Percentiles rank a stretch among this genome's conserved stretches.
phyloP scores from a whole-genome alignment of 2,329 filamentous ascomycete species.

The Monilinia polystroma region DNA sequence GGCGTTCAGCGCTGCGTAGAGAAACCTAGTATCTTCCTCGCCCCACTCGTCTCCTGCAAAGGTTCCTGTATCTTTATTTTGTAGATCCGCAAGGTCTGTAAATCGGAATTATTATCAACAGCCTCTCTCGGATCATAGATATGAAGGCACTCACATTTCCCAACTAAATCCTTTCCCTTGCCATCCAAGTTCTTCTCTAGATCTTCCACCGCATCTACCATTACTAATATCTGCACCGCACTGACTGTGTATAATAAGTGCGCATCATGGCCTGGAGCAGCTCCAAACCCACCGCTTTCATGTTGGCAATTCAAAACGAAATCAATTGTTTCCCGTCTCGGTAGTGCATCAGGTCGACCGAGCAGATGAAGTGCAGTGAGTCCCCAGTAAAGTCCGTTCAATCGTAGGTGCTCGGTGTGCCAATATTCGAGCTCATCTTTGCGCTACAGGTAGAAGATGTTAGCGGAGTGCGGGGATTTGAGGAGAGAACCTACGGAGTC shows the following conservation, averaged over 20 bases:
- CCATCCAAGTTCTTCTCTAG: constrained; percentile 61
- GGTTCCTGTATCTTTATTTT: constrained; percentile 77
- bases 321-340: constrained; percentile 76
- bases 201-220: constrained; percentile 79
- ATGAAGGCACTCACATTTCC: constrained; percentile 66
- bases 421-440: constrained; percentile 97
- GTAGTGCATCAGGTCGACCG: constrained; percentile 74
- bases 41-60: constrained; percentile 97
- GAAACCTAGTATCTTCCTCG: constrained; percentile 90
- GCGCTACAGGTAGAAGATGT: constrained; percentile 52
- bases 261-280: constrained; percentile 89
- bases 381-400: constrained; percentile 97
- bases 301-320: constrained; percentile 96
- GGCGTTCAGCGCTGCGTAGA: constrained; percentile 87
- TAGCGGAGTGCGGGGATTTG: constrained; percentile 28
- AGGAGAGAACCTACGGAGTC: constrained; percentile 64
- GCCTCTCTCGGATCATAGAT: constrained; percentile 22
- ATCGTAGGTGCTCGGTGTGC: constrained; percentile 92
- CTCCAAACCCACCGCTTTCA: constrained; percentile 85
- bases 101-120: constrained; percentile 17
- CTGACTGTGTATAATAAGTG: constrained; percentile 97
- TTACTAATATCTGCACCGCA: constrained; percentile 88
- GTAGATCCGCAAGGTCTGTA: constrained; percentile 74
- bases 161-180: constrained; percentile 67
- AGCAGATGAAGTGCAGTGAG: constrained; percentile 85